phyloP scores from a whole-genome alignment of 257 asterid genomes.

The Nicotiana undulata region DNA sequence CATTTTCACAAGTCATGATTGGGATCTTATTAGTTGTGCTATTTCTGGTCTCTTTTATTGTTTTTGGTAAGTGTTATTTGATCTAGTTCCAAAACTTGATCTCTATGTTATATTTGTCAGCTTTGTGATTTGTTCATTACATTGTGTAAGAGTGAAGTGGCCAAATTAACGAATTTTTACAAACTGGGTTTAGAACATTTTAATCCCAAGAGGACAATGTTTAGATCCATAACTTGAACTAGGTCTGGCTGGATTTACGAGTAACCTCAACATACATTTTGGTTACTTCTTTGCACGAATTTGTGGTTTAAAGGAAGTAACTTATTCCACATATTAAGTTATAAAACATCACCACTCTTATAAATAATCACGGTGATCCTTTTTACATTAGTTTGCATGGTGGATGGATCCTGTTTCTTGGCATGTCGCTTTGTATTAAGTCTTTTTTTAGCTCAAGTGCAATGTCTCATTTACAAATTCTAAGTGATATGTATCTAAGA shows the following conservation, averaged over 20 bases:
- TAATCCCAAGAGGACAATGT: neutral
- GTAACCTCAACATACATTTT: neutral
- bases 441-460: neutral
- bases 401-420: neutral
- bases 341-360: neutral
- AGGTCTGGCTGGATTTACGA: neutral
- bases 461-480: neutral
- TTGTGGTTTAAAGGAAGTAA: neutral
- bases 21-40: neutral
- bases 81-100: neutral
- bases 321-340: neutral
- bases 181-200: neutral
- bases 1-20: neutral
- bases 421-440: neutral
- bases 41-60: neutral
- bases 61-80: neutral
- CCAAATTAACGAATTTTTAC: neutral
- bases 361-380: too few relatives aligned
- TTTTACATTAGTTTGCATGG: neutral
- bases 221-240: neutral
- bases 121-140: neutral
- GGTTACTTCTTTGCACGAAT: neutral
- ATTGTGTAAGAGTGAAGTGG: neutral
- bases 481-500: neutral
- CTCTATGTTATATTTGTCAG: neutral